These are phyloP conservation scores for Fraxinus xanthoxyloides DNA, from an alignment of 305 asterid genomes.

Conservation along the genomic window DNA sequence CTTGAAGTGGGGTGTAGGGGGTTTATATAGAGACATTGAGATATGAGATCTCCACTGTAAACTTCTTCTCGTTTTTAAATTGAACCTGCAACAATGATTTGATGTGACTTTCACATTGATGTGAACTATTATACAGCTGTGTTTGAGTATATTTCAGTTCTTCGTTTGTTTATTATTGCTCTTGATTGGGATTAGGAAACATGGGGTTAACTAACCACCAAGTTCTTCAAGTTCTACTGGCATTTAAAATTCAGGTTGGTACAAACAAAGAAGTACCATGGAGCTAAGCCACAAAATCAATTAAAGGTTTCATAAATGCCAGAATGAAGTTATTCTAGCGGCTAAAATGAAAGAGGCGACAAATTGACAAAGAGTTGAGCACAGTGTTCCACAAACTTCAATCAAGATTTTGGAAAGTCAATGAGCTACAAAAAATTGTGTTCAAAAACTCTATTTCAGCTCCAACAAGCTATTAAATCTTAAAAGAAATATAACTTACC, in stretches of 20 bases:
- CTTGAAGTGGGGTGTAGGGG: neutral
- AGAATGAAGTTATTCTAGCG: neutral
- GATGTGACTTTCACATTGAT: neutral
- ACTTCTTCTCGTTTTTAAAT: neutral
- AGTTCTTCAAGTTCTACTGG: neutral
- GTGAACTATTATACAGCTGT: neutral
- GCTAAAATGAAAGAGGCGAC: neutral
- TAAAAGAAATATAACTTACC: conserved; percentile 32
- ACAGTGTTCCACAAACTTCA: neutral
- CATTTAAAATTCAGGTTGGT: neutral
- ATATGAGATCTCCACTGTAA: neutral
- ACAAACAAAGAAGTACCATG: neutral
- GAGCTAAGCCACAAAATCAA: neutral
- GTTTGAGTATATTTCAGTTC: neutral
- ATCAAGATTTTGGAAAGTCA: neutral
- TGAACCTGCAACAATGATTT: neutral
- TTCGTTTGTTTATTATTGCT: neutral
- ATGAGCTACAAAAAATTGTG: neutral
- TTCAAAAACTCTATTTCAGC: neutral
- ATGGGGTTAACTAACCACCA: neutral
- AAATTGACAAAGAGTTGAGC: neutral
- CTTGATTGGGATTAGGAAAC: neutral
- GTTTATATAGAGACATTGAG: neutral
- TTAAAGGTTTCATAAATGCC: neutral
- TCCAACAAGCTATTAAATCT: neutral